These are phyloP conservation scores for Neoboletus subvelutipes DNA, from an alignment of 768 basidiomycete species.

Conservation along the genomic window DNA sequence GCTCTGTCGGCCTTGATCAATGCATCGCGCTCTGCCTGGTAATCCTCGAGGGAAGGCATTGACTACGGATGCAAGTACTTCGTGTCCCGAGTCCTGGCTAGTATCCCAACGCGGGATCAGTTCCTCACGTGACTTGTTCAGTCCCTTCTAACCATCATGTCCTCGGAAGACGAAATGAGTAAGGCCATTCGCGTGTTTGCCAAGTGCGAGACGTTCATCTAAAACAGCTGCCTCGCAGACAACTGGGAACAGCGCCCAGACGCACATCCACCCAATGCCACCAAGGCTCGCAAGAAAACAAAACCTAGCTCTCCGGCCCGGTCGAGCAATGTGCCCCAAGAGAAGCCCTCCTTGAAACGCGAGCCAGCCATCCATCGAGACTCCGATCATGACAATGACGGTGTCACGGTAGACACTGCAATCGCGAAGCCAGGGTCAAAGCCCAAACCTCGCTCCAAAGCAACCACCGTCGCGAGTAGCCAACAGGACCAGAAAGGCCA, in stretches of 20 bases:
- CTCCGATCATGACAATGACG: slow-evolving; percentile 1
- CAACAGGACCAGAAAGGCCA: slow-evolving; percentile 9
- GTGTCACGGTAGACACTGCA: not conserved
- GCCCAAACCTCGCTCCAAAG: slow-evolving; percentile 19
- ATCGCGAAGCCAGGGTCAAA: slow-evolving; percentile 13
- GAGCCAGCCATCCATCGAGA: not conserved
- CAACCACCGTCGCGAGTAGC: not conserved
- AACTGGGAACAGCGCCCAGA: slow-evolving; percentile 17
- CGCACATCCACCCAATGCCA: slow-evolving; percentile 6
- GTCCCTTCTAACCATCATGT: slow-evolving; percentile 21
- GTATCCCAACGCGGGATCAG: not conserved
- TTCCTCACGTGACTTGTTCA: slow-evolving; percentile 10
- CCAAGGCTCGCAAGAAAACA: slow-evolving; percentile 23
- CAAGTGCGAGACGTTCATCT: slow-evolving; percentile 22
- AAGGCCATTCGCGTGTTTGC: slow-evolving; percentile 7
- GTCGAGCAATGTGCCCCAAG: slow-evolving; percentile 10
- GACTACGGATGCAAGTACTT: too few relatives aligned
- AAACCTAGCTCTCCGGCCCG: slow-evolving; percentile 12
- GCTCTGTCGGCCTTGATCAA: slow-evolving; percentile 45
- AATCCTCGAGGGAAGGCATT: slow-evolving; percentile 14
- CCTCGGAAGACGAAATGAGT: slow-evolving; percentile 36
- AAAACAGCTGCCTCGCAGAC: slow-evolving; percentile 24
- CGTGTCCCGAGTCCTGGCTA: too few relatives aligned
- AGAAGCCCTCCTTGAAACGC: slow-evolving; percentile 22
- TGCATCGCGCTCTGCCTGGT: slow-evolving; percentile 26